Evolutionary conservation across 495 filamentous ascomycete genomes (phyloP).

Genomic region (Tuber umbilicatum): DNA sequence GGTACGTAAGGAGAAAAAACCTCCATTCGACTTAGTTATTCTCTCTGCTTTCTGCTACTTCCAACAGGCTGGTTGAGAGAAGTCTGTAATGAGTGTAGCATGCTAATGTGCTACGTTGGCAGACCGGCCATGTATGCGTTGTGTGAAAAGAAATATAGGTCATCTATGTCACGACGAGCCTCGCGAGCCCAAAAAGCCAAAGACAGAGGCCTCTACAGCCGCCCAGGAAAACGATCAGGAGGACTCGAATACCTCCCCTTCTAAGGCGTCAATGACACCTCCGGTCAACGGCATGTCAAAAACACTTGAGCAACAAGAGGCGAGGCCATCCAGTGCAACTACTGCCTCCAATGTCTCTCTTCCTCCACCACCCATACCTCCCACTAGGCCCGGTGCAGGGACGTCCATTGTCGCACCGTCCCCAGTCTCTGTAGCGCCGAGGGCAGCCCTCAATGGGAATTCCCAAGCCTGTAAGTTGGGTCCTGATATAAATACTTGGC

Average conservation of each 20-base stretch:
- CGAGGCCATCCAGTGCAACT: constrained; percentile 25
- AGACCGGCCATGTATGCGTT: constrained; percentile 94
- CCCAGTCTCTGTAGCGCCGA: constrained; percentile 45
- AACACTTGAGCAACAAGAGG: constrained; percentile 41
- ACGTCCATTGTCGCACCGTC: constrained; percentile 44
- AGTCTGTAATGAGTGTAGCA: constrained; percentile 43
- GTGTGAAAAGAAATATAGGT: constrained; percentile 97
- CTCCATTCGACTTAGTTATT: constrained; percentile 32
- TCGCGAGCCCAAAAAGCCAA: constrained; percentile 71
- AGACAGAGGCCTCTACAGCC: constrained; percentile 50
- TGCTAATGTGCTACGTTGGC: constrained; percentile 49
- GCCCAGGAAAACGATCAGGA: constrained; percentile 52
- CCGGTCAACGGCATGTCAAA: constrained; percentile 41
- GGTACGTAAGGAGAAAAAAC: constrained; percentile 59
- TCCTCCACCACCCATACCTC: constrained; percentile 41
- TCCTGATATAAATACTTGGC: constrained; percentile 39
- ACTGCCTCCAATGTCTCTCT: constrained; percentile 34
- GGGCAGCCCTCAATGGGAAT: constrained; percentile 47
- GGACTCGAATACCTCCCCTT: constrained; percentile 54
- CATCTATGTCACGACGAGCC: constrained; percentile 98
- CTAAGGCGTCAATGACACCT: constrained; percentile 44
- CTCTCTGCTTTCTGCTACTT: constrained; percentile 27
- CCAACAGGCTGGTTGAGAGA: constrained; percentile 14
- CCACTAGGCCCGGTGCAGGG: constrained; percentile 35
- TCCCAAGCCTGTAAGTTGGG: constrained; percentile 66